phyloP scores from a whole-genome alignment of 2,329 filamentous ascomycete genomes.

The Karstenula rhodostoma region DNA sequence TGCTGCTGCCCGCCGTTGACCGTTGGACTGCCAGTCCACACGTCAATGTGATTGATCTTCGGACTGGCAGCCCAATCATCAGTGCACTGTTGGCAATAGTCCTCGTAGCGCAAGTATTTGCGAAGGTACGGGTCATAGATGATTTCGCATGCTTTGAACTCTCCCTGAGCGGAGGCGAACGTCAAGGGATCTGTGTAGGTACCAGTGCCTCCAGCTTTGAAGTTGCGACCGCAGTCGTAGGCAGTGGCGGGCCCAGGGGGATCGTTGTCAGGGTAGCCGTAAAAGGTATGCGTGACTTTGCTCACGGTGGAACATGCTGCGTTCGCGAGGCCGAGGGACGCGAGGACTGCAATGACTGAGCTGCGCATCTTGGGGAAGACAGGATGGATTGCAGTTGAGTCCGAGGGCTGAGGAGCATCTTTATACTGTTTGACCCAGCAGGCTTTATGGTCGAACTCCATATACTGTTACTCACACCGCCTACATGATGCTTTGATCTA shows the following conservation, averaged over 20 bases:
- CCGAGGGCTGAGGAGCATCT: neutral
- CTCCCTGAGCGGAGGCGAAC: constrained; percentile 53
- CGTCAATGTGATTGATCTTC: constrained; percentile 25
- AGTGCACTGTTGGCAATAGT: constrained; percentile 45
- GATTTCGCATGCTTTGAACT: constrained; percentile 55
- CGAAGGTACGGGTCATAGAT: constrained; percentile 55
- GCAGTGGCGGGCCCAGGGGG: constrained; percentile 33
- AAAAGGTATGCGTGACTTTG: constrained; percentile 31
- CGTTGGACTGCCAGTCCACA: constrained; percentile 29
- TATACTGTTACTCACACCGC: neutral
- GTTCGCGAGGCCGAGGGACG: constrained; percentile 13
- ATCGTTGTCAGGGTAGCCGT: constrained; percentile 38
- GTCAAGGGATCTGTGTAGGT: constrained; percentile 55
- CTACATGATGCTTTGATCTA: neutral
- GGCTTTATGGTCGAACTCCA: neutral
- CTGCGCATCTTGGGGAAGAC: constrained; percentile 12
- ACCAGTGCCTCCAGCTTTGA: constrained; percentile 52
- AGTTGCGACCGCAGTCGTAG: constrained; percentile 37
- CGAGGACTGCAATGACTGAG: constrained; percentile 13
- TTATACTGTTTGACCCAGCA: neutral
- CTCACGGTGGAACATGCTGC: constrained; percentile 17
- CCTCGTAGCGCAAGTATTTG: constrained; percentile 55
- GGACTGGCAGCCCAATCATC: constrained; percentile 28
- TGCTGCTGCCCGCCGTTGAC: constrained; percentile 30
- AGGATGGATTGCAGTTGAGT: neutral